Evolutionary conservation across 768 basidiomycete species (phyloP).

Genomic region (Amanita polypyramis): DNA sequence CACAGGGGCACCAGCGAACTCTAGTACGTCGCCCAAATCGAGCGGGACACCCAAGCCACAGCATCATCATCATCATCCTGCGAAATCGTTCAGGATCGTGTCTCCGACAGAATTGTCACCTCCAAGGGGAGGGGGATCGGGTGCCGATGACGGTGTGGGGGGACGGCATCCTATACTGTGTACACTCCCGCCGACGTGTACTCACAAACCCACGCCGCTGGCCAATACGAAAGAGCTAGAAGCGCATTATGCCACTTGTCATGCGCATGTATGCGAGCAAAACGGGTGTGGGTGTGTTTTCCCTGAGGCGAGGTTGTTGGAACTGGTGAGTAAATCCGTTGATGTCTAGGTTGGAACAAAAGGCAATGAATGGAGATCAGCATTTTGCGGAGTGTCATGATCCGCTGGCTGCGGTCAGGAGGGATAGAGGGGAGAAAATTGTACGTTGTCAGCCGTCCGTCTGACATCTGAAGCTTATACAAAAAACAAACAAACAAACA

Average conservation of each 20-base stretch:
- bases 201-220: conserved; percentile 53
- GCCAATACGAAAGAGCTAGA: conserved; percentile 63
- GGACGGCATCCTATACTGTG: conserved; percentile 40
- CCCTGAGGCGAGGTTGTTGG: conserved; percentile 69
- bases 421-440: conserved; percentile 78
- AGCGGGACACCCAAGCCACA: conserved; percentile 13
- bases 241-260: conserved; percentile 73
- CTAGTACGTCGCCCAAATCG: conserved; percentile 21
- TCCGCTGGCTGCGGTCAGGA: conserved; percentile 65
- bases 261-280: conserved; percentile 74
- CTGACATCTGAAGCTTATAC: conserved; percentile 4
- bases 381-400: conserved; percentile 87
- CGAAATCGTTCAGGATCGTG: conserved; percentile 6
- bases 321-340: conserved; percentile 58
- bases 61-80: conserved; percentile 6
- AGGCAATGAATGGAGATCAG: conserved; percentile 23
- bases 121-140: background rate
- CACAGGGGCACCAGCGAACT: conserved; percentile 22
- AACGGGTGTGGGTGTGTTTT: conserved; percentile 70
- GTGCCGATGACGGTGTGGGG: background rate
- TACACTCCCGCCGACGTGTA: conserved; percentile 78
- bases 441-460: conserved; percentile 30
- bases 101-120: conserved; percentile 5
- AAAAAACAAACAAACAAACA: too few species aligned
- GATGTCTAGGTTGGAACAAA: background rate